Conservation (phyloP, 805 yeast genomes). For the Candida hungchunana region DNA sequence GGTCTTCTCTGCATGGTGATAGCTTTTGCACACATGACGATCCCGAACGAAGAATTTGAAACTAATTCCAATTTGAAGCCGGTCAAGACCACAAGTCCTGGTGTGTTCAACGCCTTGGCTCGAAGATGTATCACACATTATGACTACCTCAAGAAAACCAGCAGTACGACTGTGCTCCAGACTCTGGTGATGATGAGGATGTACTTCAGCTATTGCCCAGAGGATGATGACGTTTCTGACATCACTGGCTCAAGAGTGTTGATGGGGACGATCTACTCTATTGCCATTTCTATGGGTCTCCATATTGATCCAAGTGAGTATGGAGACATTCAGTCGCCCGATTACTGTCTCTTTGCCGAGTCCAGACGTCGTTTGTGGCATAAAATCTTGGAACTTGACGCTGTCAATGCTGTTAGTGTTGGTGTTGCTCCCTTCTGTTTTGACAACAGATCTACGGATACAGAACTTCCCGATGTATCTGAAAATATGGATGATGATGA, state of each 20-base stretch:
- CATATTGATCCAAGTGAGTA: constrained; percentile 48
- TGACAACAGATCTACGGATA: constrained; percentile 21
- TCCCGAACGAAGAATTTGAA: constrained; percentile 13
- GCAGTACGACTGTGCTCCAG: constrained; percentile 45
- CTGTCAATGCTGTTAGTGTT: constrained; percentile 8
- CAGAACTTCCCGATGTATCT: constrained; percentile 29
- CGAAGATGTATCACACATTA: constrained; percentile 46
- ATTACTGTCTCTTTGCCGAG: constrained; percentile 12
- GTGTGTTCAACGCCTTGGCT: constrained; percentile 11
- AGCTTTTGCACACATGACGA: constrained; percentile 17
- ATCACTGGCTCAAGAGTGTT: constrained; percentile 45
- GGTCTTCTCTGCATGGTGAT: constrained; percentile 16
- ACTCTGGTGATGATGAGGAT: constrained; percentile 44
- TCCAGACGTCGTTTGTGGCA: constrained; percentile 27
- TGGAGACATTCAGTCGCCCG: constrained; percentile 5
- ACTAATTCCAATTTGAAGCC: constrained; percentile 1
- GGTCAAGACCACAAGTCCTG: constrained; percentile 8
- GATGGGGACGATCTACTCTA: constrained; percentile 44
- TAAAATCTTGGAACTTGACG: constrained; percentile 23
- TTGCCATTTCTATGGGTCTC: constrained; percentile 51
- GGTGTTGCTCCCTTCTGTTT: constrained; percentile 19
- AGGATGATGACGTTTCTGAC: constrained; percentile 53
- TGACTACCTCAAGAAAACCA: constrained; percentile 41
- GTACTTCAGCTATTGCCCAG: constrained; percentile 48
- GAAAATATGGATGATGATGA: constrained; percentile 36